Evolutionary conservation across 331 rosid genomes (phyloP).

Genomic region (Acacia concinna): DNA sequence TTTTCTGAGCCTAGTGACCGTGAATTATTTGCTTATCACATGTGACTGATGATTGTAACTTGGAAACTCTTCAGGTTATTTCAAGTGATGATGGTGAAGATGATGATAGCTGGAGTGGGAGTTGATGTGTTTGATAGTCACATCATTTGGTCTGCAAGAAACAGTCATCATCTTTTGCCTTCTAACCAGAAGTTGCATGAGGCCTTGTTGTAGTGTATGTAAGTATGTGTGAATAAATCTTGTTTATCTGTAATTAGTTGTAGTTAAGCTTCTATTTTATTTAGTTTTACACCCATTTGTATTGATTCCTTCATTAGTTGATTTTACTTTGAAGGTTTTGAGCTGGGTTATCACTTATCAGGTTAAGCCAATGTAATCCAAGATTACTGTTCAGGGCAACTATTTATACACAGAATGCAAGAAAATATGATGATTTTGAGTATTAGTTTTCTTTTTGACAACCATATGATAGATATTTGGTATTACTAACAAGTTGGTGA

Average conservation of each 20-base stretch:
- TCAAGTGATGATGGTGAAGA: constrained; percentile 87
- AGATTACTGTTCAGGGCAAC: constrained; percentile 23
- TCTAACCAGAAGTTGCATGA: constrained; percentile 39
- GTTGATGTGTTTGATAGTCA: constrained; percentile 33
- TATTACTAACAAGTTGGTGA: too few species aligned
- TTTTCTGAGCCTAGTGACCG: background rate
- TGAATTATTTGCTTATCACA: background rate
- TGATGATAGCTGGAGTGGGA: constrained; percentile 80
- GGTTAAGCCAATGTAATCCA: constrained; percentile 30
- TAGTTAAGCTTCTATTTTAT: constrained; percentile 47
- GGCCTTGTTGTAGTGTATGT: constrained; percentile 45
- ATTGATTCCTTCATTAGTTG: constrained; percentile 39
- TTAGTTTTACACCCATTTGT: constrained; percentile 32
- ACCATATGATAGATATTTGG: background rate
- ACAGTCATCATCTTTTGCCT: constrained; percentile 6
- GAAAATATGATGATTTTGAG: constrained; percentile 20
- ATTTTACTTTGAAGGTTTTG: constrained; percentile 33
- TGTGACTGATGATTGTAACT: constrained; percentile 14
- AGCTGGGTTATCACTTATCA: constrained; percentile 24
- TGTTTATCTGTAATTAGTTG: constrained; percentile 44
- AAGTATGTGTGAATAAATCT: constrained; percentile 55
- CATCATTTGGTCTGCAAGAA: constrained; percentile 25
- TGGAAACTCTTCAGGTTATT: constrained; percentile 68
- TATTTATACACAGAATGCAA: constrained; percentile 22
- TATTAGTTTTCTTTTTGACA: background rate